Evolutionary conservation across 108 stramenopile species (phyloP), one percentile per base, ranked within the genome.

Genomic region (Ochromonas danica): DNA sequence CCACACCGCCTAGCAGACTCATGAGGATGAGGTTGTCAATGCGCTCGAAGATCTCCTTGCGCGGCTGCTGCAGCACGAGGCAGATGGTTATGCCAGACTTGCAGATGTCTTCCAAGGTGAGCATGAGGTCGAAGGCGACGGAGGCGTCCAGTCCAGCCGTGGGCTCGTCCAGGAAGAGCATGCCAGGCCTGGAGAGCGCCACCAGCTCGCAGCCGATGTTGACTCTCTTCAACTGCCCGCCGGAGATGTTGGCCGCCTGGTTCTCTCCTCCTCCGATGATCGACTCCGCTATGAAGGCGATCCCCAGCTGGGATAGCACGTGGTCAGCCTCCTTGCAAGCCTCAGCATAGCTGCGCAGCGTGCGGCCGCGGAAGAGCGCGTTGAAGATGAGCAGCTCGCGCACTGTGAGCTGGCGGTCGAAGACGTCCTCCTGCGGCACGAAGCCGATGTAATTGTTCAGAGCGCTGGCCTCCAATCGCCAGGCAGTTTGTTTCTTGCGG

Each of bases 51-150:
- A 94, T 94, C 17, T 86, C 88, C 1, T 89, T 90, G 0, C 93
- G 80, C 0, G 95, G 95, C 79, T 94, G 94, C 84, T 96, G 95
- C 74, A 96, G 86, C 27, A 96, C 92, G 10, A 89, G 85, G 0
- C 85, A 91, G 81, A 96, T 89, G 0, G 94, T 79, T 78, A 86
- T 92, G 91, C 71, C 90, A 79, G 28, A 31, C 22, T 67, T 42
- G 6, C 91, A 87, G 70, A 94, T 62, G 36, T 80, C 80, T 57
- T 92, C 87, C 3, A 96, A 85, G 14, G 90, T 93, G 0, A 78
- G 14, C 45, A 91, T 88, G 51, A 57, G 51, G 31, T 83, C 71
- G 35, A 82, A 78, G 39, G 67, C 67, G 33, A 70, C 22, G 40
- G 39, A 10, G 36, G 67, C 36, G 33, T 70, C 67, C 22, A 70